Conservation (phyloP, 2,329 filamentous ascomycete species). For the Colletotrichum truncatum region DNA sequence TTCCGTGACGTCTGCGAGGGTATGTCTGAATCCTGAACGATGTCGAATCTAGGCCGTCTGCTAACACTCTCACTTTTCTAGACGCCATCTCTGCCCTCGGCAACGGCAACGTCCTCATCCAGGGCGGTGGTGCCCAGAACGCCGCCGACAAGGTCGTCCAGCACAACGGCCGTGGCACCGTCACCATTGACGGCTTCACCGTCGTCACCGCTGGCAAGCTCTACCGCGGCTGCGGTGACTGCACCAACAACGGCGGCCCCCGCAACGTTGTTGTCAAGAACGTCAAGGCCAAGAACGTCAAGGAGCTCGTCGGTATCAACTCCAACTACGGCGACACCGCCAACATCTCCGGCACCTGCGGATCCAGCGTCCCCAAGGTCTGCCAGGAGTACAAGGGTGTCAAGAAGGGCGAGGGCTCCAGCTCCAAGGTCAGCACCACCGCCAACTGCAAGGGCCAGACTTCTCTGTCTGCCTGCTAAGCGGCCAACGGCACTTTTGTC, state of each 20-base stretch:
- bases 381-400: constrained; percentile 33
- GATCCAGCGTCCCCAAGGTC: constrained; percentile 29
- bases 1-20: constrained; percentile 50
- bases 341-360: constrained; percentile 34
- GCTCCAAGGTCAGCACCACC: constrained; percentile 30
- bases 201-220: constrained; percentile 52
- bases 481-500: neutral
- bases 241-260: constrained; percentile 35
- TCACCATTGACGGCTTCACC: constrained; percentile 43
- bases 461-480: constrained; percentile 25
- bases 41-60: rapidly evolving
- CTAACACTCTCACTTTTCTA: neutral
- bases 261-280: constrained; percentile 30
- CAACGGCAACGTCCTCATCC: constrained; percentile 32
- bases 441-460: constrained; percentile 31
- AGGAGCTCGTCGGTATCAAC: constrained; percentile 52
- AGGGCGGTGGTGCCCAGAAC: constrained; percentile 43
- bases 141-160: constrained; percentile 44
- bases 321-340: constrained; percentile 44
- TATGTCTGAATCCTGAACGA: neutral
- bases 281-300: constrained; percentile 26
- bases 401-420: constrained; percentile 22
- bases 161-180: constrained; percentile 44
- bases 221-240: constrained; percentile 55
- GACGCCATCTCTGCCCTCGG: constrained; percentile 28